Percentiles rank a stretch among this genome's conserved stretches.
These are phyloP conservation scores for Ramularia endophylla DNA, from an alignment of 2,329 filamentous ascomycete genomes.

Conservation along the genomic window DNA sequence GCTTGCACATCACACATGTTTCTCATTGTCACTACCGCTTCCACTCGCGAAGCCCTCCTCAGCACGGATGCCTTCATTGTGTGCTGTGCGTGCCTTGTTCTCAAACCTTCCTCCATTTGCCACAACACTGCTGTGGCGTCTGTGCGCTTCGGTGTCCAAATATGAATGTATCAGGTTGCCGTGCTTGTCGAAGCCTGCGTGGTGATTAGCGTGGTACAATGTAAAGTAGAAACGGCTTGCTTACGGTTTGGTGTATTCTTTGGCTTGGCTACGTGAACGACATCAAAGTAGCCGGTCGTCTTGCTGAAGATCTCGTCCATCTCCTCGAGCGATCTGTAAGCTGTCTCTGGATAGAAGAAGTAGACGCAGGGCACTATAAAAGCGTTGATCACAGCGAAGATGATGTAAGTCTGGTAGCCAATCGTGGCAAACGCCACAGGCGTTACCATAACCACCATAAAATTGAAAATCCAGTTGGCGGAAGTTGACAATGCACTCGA, in stretches of 20 bases:
- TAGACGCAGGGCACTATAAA: slow-evolving; percentile 47
- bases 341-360: slow-evolving; percentile 51
- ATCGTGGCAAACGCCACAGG: slow-evolving; percentile 53
- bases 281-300: slow-evolving; percentile 42
- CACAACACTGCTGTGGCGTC: slow-evolving; percentile 10
- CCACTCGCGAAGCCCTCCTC: slow-evolving; percentile 7
- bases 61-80: slow-evolving; percentile 10
- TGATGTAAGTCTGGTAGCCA: slow-evolving; percentile 33
- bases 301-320: slow-evolving; percentile 61
- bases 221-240: too few species aligned
- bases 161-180: slow-evolving; percentile 52
- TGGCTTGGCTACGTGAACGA: slow-evolving; percentile 46
- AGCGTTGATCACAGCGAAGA: slow-evolving; percentile 62
- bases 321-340: slow-evolving; percentile 58
- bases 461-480: slow-evolving; percentile 28
- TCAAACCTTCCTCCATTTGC: slow-evolving; percentile 6
- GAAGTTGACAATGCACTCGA: slow-evolving; percentile 38
- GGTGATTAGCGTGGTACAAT: too few species aligned
- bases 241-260: slow-evolving; percentile 45
- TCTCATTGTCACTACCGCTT: slow-evolving; percentile 13
- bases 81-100: slow-evolving; percentile 13
- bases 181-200: slow-evolving; percentile 45
- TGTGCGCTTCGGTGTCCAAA: slow-evolving; percentile 29
- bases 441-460: slow-evolving; percentile 50
- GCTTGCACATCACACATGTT: slow-evolving; percentile 2